Base-by-base conservation (phyloP, 208 protist species). In the Angomonas deanei region DNA sequence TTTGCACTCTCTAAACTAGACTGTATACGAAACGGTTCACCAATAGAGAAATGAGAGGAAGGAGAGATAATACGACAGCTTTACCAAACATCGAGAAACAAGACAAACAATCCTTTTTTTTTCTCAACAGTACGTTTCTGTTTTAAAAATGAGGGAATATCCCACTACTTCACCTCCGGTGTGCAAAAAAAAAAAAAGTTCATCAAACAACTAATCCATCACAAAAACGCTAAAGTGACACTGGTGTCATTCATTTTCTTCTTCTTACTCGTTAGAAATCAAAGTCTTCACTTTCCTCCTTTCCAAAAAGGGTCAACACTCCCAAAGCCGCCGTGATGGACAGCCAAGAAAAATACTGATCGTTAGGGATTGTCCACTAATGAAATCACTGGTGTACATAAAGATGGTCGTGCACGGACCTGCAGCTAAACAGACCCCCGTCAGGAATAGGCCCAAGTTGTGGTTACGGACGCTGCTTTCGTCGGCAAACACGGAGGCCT, bases 351-450 rank as follows among this genome's bases (percentile, higher is more conserved):
- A 74, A 1, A 90, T 42, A 28, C 78, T 84, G 4, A 90, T 50
- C 13, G 58, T 27, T 46, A 92, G 70, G 15, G 84, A 79, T 3
- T 38, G 36, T 0, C 69, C 64, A 19, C 67, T 68, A 27, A 91
- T 85, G 10, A 75, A 38, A 28, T 66, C 55, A 21, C 70, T 80
- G 74, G 88, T 79, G 63, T 82, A 88, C 32, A 92, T 36, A 32
- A 94, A 75, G 50, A 82, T 26, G 0, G 72, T 72, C 17, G 88
- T 28, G 15, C 74, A 72, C 13, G 88, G 88, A 2, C 82, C 84
- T 4, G 76, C 64, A n/a, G 76, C 66, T 21, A 78, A 46, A n/a
- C 83, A 47, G n/a, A 72, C 53, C 27, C 88, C 88, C 13, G 78
- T 76, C 1, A 91, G 10, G 50, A 94, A 94, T 34, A 86, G 66